Percentiles rank a stretch among this genome's conserved stretches.
Conservation (phyloP, 2,329 filamentous ascomycete species). For the Monilinia fructigena region DNA sequence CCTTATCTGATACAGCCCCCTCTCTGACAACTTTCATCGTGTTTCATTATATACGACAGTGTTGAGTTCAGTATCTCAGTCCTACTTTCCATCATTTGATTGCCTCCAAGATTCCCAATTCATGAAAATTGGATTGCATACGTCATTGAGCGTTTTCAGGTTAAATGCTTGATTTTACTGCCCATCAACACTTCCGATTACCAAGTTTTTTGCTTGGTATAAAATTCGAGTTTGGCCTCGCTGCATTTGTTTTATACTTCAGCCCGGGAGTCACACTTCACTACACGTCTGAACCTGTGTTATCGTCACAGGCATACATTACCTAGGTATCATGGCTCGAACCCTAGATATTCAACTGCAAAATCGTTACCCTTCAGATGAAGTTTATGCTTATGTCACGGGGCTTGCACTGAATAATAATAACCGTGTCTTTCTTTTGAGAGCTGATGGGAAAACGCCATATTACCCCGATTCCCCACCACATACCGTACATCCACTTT, state of each 20-base stretch:
- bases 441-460: slow-evolving; percentile 62
- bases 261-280: neutral
- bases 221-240: neutral
- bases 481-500: slow-evolving; percentile 50
- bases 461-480: slow-evolving; percentile 64
- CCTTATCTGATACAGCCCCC: no score
- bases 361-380: slow-evolving; percentile 62
- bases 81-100: neutral
- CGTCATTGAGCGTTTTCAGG: slow-evolving; percentile 16
- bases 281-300: neutral
- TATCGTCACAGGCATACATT: neutral
- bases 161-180: slow-evolving; percentile 5
- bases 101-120: neutral
- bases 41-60: neutral
- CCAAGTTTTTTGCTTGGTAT: neutral
- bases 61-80: neutral
- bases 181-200: neutral
- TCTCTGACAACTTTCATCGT: no score
- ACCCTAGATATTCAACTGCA: slow-evolving; percentile 58
- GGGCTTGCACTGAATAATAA: slow-evolving; percentile 61
- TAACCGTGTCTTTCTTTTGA: slow-evolving; percentile 60
- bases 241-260: neutral
- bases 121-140: slow-evolving; percentile 4
- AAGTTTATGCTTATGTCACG: slow-evolving; percentile 69
- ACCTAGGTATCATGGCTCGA: slow-evolving; percentile 13